Evolutionary conservation across 2,329 filamentous ascomycete genomes (phyloP).

Genomic region (Anthostomella pinea): DNA sequence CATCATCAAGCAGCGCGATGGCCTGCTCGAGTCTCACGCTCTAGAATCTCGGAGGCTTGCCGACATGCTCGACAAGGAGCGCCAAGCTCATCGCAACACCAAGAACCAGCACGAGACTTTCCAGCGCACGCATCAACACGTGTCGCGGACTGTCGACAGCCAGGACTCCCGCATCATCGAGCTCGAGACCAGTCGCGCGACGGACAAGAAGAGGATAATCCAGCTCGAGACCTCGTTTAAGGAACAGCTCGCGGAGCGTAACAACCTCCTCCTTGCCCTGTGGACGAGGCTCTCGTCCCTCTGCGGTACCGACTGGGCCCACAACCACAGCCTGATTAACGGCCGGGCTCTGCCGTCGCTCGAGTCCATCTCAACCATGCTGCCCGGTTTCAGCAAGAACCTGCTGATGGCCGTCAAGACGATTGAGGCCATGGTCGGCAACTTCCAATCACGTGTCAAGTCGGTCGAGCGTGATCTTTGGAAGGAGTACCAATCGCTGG

Average conservation of each 20-base stretch:
- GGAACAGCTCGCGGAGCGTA: conserved; percentile 86
- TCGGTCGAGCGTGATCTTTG: conserved; percentile 85
- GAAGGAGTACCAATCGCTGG: conserved; percentile 84
- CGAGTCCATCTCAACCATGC: conserved; percentile 80
- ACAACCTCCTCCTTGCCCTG: conserved; percentile 79
- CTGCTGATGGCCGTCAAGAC: conserved; percentile 82
- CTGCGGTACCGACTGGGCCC: conserved; percentile 89
- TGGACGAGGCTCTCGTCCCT: conserved; percentile 86
- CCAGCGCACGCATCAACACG: conserved; percentile 82
- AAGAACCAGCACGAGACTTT: conserved; percentile 85
- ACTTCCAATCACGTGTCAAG: conserved; percentile 78
- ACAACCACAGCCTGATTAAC: conserved; percentile 84
- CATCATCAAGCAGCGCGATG: conserved; percentile 84
- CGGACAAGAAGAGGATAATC: conserved; percentile 74
- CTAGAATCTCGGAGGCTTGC: conserved; percentile 81
- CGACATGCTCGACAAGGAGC: conserved; percentile 89
- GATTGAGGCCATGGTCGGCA: conserved; percentile 74
- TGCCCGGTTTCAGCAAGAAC: conserved; percentile 88
- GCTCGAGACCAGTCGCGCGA: conserved; percentile 73
- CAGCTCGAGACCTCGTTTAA: conserved; percentile 76
- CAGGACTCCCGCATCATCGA: conserved; percentile 84
- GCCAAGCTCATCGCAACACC: conserved; percentile 78
- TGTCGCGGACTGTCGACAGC: conserved; percentile 79
- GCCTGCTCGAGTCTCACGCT: conserved; percentile 81
- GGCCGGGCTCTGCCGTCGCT: conserved; percentile 78